Percentiles rank a stretch among this genome's conserved stretches.
These are phyloP conservation scores for Graphilbum ipis-grandicollis DNA, from an alignment of 2,329 filamentous ascomycete species.

Conservation along the genomic window DNA sequence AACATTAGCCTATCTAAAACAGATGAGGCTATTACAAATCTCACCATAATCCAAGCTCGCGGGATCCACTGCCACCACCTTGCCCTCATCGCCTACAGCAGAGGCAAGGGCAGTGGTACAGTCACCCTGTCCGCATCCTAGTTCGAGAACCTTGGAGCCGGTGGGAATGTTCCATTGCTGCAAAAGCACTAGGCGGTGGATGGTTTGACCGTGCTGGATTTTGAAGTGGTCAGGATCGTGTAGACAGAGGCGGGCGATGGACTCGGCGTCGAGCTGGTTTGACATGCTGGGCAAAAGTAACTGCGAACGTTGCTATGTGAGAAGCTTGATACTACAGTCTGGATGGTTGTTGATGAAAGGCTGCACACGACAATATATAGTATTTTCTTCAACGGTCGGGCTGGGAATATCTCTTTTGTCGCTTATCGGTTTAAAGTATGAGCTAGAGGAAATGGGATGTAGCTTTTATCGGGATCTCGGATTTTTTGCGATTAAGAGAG, in stretches of 20 bases:
- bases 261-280: not conserved
- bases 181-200: slow-evolving; percentile 19
- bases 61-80: slow-evolving; percentile 34
- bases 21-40: not conserved
- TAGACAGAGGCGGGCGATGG: slow-evolving; percentile 2
- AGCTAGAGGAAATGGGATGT: too few relatives aligned
- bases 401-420: too few relatives aligned
- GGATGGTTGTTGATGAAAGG: too few relatives aligned
- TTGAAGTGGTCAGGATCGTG: slow-evolving; percentile 1
- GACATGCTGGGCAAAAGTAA: too few relatives aligned
- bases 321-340: too few relatives aligned
- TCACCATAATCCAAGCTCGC: slow-evolving; percentile 28
- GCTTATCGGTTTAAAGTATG: too few relatives aligned
- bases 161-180: slow-evolving; percentile 18
- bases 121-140: slow-evolving; percentile 44
- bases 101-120: slow-evolving; percentile 35
- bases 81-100: slow-evolving; percentile 24
- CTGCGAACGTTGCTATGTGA: too few relatives aligned
- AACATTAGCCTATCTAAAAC: not conserved
- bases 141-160: slow-evolving; percentile 30
- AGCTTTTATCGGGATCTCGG: too few relatives aligned
- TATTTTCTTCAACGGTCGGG: too few relatives aligned
- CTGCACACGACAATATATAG: too few relatives aligned
- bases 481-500: too few relatives aligned
- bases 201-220: slow-evolving; percentile 2